Evolutionary conservation across 768 basidiomycete genomes (phyloP), one percentile per base, ranked within the genome.

Genomic region (Mrakia hoshinonis): DNA sequence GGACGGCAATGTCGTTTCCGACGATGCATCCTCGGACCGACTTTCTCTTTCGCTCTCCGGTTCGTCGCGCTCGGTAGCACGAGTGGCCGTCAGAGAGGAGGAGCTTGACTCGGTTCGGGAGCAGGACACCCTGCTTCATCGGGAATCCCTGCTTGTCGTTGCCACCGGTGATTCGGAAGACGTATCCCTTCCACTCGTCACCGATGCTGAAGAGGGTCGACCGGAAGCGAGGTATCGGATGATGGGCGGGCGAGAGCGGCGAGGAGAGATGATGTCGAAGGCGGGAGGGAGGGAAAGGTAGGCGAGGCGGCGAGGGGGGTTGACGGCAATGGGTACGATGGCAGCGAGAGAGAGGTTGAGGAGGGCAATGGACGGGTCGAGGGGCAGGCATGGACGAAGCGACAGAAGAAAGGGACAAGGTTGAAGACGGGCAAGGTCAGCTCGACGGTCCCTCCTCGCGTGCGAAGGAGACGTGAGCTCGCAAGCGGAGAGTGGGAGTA

Each of bases 1-100:
- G 86, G 73, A 96, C 94, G 68, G 92, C 89, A 76, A 98, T 96
- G 81, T 99, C 94, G 78, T 92, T 86, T 75, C 90, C 92, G 79
- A 97, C 91, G 82, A 98, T 97, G 85, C 93, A 96, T 43, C 95
- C 95, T 74, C 95, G 90, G 74, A 99, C 91, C 77, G 94, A 96
- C 83, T 98, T 98, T 85, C 95, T 90, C 85, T 91, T 93, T 82
- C 95, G 91, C 83, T 99, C 94, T 79, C 95, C 95, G 62, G 84
- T 82, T 81, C 93, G 90, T 79, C 93, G 90, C 75, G 84, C 81
- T 77, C 95, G 92, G 86, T 91, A 97, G 86, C 95, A 98, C 39
- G 94, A 95, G 87, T 98, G 95, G 65, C 93, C 93, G 81, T 95
- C 91, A 74, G 90, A 77, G 79, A 99, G 90, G 78, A 98, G 90